Conservation (phyloP, 306 rosid species). For the Argentina anserina region DNA sequence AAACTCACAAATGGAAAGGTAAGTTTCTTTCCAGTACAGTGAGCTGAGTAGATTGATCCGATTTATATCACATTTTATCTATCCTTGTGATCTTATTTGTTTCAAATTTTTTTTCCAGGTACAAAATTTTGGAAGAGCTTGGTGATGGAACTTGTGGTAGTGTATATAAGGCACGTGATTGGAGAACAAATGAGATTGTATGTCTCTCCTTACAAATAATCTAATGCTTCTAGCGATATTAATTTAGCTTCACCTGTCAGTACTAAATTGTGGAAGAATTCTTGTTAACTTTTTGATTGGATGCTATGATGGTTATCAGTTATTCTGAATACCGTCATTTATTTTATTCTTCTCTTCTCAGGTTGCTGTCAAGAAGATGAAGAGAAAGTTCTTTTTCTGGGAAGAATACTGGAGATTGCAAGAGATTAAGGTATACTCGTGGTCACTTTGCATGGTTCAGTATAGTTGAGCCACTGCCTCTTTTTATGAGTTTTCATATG, state of each 20-base stretch:
- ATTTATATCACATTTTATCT: constrained; percentile 6
- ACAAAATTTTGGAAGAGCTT: constrained; percentile 74
- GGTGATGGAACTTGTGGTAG: constrained; percentile 91
- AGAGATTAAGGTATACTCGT: constrained; percentile 66
- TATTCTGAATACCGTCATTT: neutral
- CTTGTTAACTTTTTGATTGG: neutral
- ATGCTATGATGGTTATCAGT: neutral
- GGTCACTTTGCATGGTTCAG: constrained; percentile 7
- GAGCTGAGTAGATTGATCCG: constrained; percentile 3
- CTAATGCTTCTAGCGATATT: neutral
- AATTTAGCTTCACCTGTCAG: neutral
- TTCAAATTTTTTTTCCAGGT: constrained; percentile 31
- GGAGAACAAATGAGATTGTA: constrained; percentile 68
- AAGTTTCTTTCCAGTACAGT: constrained; percentile 24
- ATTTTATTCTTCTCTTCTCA: constrained; percentile 23
- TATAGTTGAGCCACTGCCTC: constrained; percentile 14
- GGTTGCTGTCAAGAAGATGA: constrained; percentile 89
- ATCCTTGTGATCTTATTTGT: neutral
- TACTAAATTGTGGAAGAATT: constrained; percentile 7
- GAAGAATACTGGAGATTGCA: constrained; percentile 73
- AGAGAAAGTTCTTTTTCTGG: constrained; percentile 84
- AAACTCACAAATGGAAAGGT: constrained; percentile 69
- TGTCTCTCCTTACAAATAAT: constrained; percentile 22
- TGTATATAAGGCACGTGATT: constrained; percentile 77
- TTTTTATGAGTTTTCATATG: constrained; percentile 13